Evolutionary conservation across 768 basidiomycete species (phyloP).

Genomic region (Pulveroboletus sp.): DNA sequence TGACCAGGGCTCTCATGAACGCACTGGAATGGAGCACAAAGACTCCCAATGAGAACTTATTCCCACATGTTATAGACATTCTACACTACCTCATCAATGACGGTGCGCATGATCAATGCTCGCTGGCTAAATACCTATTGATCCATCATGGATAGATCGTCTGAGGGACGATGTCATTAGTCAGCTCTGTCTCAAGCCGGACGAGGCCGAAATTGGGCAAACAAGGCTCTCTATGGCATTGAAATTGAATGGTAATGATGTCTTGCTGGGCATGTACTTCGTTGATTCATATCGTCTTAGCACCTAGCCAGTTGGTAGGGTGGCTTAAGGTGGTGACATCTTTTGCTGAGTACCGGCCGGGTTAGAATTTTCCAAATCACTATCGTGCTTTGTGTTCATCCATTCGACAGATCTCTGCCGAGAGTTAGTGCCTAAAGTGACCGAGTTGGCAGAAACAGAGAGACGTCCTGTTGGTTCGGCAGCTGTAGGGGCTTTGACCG

Average conservation of each 20-base stretch:
- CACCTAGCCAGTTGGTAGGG: neutral
- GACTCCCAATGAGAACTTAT: neutral
- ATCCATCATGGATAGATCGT: neutral
- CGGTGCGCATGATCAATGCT: neutral
- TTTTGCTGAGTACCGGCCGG: neutral
- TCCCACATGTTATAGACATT: neutral
- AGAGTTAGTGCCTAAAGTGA: neutral
- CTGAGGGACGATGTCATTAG: neutral
- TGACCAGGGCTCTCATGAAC: neutral
- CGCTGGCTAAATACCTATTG: neutral
- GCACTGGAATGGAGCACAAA: neutral
- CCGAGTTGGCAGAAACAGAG: neutral
- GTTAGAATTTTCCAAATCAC: neutral
- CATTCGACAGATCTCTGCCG: neutral
- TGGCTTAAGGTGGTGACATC: neutral
- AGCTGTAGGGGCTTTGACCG: neutral
- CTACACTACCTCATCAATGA: neutral
- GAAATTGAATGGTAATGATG: neutral
- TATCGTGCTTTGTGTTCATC: neutral
- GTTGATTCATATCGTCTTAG: neutral
- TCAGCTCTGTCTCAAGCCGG: neutral
- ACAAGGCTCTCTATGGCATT: neutral
- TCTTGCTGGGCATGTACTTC: neutral
- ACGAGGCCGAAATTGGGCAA: neutral
- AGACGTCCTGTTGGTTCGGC: neutral